Conservation (phyloP, 176 grass and related monocot genomes). For the Poa annua region DNA sequence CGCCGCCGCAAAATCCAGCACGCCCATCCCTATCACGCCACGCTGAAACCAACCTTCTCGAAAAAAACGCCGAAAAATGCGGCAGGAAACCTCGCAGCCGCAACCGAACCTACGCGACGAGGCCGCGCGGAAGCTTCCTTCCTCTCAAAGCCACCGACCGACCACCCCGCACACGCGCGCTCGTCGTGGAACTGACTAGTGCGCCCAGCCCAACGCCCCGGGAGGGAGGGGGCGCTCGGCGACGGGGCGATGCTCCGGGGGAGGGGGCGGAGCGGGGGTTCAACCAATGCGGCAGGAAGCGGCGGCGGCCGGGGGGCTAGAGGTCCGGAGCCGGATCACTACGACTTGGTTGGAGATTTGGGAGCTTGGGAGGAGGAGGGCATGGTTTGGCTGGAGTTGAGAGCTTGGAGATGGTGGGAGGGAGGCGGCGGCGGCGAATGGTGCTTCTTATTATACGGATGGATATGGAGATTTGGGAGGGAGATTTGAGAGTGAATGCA, state of each 20-base stretch:
- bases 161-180: background rate
- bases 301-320: background rate
- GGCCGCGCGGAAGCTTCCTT: conserved; percentile 49
- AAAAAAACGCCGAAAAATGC: background rate
- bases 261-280: background rate
- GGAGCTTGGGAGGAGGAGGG: background rate
- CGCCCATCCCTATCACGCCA: conserved; percentile 53
- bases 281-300: conserved; percentile 26
- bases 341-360: background rate
- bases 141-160: conserved; percentile 43
- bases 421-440: background rate
- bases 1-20: conserved; percentile 55
- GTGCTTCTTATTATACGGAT: conserved; percentile 12
- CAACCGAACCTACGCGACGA: conserved; percentile 17
- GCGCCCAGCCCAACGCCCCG: background rate
- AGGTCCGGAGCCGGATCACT: background rate
- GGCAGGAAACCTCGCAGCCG: background rate
- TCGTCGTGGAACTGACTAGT: background rate
- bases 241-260: background rate
- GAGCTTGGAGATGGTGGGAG: background rate
- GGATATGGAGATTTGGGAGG: conserved; percentile 32
- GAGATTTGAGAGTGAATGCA: conserved; percentile 42
- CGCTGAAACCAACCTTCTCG: background rate
- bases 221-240: background rate
- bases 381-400: background rate